Conservation (phyloP, 2,329 filamentous ascomycete genomes). For the Fragosphaeria purpurea region DNA sequence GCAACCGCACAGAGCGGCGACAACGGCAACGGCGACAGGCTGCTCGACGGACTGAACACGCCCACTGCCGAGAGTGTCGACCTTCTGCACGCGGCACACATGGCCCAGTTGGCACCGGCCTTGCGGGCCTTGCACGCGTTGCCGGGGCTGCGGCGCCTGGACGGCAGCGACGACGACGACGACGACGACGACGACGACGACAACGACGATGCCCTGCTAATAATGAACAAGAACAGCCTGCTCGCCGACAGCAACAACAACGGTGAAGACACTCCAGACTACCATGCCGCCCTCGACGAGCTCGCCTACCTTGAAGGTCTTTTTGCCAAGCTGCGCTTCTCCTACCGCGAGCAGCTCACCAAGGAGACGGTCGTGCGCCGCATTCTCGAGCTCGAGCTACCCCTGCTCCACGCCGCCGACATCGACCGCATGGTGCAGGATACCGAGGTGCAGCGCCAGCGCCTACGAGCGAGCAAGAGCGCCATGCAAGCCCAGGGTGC, state of each 20-base stretch:
- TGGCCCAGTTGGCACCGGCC: constrained; percentile 3
- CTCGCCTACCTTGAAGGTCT: constrained; percentile 87
- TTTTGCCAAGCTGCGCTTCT: constrained; percentile 92
- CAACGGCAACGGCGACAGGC: too few relatives aligned
- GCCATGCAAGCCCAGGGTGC: constrained; percentile 65
- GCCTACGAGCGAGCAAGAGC: constrained; percentile 68
- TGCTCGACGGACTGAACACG: constrained; percentile 1
- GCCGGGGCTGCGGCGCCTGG: constrained; percentile 7
- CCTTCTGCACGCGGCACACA: constrained; percentile 11
- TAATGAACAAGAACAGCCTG: constrained; percentile 4
- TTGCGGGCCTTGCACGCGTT: constrained; percentile 1
- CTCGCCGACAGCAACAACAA: neutral
- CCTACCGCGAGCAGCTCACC: constrained; percentile 95
- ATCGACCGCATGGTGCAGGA: constrained; percentile 65
- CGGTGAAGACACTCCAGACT: constrained; percentile 1
- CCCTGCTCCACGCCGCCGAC: constrained; percentile 72
- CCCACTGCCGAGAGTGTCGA: constrained; percentile 5
- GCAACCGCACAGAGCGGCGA: too few relatives aligned
- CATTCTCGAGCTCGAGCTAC: constrained; percentile 81
- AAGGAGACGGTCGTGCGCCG: constrained; percentile 95
- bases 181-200: too few relatives aligned
- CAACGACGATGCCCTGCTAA: constrained; percentile 6
- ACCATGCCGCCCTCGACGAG: constrained; percentile 35
- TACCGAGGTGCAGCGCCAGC: constrained; percentile 58
- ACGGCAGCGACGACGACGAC: too few relatives aligned